Conservation (phyloP, 129 eudicot genomes). For the Artemisia tridentata region DNA sequence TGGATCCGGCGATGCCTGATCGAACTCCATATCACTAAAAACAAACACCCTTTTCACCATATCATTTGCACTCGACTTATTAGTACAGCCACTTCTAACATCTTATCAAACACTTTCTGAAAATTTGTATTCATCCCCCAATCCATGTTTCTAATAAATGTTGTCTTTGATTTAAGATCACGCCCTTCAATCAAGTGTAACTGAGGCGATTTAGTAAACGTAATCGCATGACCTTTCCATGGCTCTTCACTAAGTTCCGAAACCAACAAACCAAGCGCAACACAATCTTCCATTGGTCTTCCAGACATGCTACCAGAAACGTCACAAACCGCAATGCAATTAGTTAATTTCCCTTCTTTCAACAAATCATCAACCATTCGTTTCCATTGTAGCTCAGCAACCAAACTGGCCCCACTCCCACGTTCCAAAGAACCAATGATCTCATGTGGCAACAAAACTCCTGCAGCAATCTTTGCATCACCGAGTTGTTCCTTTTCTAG, state of each 20-base stretch:
- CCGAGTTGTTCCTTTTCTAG: constrained; percentile 10
- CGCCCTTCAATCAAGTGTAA: neutral
- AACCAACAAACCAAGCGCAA: neutral
- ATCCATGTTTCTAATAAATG: neutral
- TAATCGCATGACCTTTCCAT: neutral
- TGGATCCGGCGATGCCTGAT: constrained; percentile 24
- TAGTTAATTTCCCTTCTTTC: constrained; percentile 16
- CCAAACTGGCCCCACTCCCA: neutral
- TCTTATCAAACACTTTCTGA: constrained; percentile 41
- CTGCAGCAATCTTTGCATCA: constrained; percentile 22
- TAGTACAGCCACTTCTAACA: constrained; percentile 36
- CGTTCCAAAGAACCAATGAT: neutral
- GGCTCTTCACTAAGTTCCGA: neutral
- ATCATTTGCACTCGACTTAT: constrained; percentile 30
- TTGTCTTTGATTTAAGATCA: neutral
- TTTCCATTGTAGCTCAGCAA: constrained; percentile 23
- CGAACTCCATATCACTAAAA: constrained; percentile 36
- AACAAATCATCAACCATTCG: constrained; percentile 22
- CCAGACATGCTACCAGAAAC: constrained; percentile 20
- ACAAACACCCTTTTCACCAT: constrained; percentile 43
- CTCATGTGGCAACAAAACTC: constrained; percentile 26
- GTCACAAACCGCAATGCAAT: constrained; percentile 31
- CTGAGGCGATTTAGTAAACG: neutral
- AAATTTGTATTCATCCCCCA: neutral
- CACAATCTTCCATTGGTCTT: constrained; percentile 18